phyloP scores from a whole-genome alignment of 2,329 filamentous ascomycete genomes.

The Penicillium sp. region DNA sequence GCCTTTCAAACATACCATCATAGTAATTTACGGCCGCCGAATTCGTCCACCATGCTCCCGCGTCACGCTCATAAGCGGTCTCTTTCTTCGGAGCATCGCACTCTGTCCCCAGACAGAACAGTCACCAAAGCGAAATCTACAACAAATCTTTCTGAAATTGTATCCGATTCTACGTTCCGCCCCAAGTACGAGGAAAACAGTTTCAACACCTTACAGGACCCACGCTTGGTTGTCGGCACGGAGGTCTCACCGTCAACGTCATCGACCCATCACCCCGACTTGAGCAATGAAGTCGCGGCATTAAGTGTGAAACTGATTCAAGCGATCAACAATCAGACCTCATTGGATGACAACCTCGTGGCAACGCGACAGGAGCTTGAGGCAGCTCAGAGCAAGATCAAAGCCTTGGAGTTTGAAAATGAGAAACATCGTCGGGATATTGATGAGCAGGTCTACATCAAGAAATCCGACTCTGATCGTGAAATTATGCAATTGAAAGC shows the following conservation, averaged over 20 bases:
- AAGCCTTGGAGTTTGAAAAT: conserved; percentile 66
- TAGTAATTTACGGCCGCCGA: conserved; percentile 34
- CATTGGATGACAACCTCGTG: conserved; percentile 82
- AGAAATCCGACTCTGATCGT: conserved; percentile 69
- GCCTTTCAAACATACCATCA: conserved; percentile 39
- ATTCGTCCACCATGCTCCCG: conserved; percentile 40
- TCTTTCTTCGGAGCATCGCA: conserved; percentile 35
- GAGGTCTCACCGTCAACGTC: conserved; percentile 38
- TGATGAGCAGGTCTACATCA: conserved; percentile 71
- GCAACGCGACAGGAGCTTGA: conserved; percentile 82
- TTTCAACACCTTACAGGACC: conserved; percentile 49
- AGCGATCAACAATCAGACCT: conserved; percentile 94
- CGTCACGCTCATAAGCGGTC: conserved; percentile 39
- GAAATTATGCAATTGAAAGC: conserved; percentile 62
- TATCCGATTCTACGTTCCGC: conserved; percentile 23
- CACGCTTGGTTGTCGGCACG: conserved; percentile 35
- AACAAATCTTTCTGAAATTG: conserved; percentile 40
- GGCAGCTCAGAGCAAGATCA: conserved; percentile 64
- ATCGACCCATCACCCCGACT: conserved; percentile 53
- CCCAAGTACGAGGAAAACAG: conserved; percentile 36
- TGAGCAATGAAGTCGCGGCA: conserved; percentile 76
- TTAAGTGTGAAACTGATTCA: conserved; percentile 95
- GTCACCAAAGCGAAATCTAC: conserved; percentile 47
- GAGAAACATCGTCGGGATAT: conserved; percentile 69
- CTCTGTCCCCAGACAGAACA: conserved; percentile 35